Evolutionary conservation across 805 yeast species (phyloP).

Genomic region (Candida fluviatilis): DNA sequence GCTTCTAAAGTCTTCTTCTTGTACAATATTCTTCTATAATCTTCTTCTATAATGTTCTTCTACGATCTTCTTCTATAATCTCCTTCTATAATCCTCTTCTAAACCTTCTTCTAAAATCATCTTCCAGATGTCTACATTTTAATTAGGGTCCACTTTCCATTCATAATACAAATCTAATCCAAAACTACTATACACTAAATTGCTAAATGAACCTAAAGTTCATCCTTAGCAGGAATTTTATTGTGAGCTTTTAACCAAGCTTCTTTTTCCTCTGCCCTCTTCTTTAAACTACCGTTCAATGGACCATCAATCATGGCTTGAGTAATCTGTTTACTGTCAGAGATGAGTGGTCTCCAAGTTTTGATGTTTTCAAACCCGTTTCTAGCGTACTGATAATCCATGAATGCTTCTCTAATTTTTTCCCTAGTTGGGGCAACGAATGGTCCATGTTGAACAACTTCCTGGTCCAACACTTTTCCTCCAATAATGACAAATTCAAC

Average conservation of each 20-base stretch:
- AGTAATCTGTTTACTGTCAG: slow-evolving; percentile 34
- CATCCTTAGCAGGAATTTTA: slow-evolving; percentile 9
- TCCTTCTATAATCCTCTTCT: no score
- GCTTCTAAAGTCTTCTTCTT: no score
- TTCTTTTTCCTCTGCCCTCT: slow-evolving; percentile 21
- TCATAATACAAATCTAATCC: no score
- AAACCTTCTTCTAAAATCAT: no score
- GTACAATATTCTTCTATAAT: no score
- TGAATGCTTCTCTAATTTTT: slow-evolving; percentile 63
- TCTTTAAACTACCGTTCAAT: slow-evolving; percentile 29
- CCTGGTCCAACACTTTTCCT: slow-evolving; percentile 70
- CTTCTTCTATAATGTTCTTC: no score
- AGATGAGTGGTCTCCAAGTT: slow-evolving; percentile 51
- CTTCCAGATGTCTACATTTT: no score
- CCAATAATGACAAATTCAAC: slow-evolving; percentile 72
- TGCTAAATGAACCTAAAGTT: no score
- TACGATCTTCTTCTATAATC: no score
- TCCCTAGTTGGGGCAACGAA: slow-evolving; percentile 74
- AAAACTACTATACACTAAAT: no score
- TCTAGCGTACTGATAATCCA: slow-evolving; percentile 62
- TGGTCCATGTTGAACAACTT: slow-evolving; percentile 84
- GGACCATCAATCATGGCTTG: slow-evolving; percentile 38
- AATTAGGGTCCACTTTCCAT: no score
- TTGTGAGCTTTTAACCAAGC: slow-evolving; percentile 7
- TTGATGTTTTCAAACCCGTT: slow-evolving; percentile 69